phyloP scores from a whole-genome alignment of 176 grass and related monocot genomes.

The Chloris gayana region DNA sequence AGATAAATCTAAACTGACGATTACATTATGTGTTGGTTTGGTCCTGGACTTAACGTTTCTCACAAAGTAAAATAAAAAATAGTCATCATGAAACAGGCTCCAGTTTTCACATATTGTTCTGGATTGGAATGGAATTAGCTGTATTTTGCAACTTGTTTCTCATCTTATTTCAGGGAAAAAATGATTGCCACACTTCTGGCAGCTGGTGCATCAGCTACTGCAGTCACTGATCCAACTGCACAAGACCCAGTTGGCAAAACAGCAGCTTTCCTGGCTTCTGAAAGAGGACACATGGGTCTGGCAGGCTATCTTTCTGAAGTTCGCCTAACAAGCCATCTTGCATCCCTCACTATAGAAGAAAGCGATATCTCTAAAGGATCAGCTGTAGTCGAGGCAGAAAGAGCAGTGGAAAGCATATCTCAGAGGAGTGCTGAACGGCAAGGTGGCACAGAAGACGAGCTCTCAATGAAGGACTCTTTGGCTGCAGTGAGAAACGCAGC shows the following conservation, averaged over 20 bases:
- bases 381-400: slow-evolving; percentile 65
- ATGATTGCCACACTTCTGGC: slow-evolving; percentile 93
- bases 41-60: neutral
- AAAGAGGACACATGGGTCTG: slow-evolving; percentile 74
- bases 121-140: slow-evolving; percentile 24
- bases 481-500: slow-evolving; percentile 94
- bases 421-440: slow-evolving; percentile 55
- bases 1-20: slow-evolving; percentile 11
- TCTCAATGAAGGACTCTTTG: slow-evolving; percentile 89
- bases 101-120: neutral
- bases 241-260: slow-evolving; percentile 94
- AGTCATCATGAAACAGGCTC: slow-evolving; percentile 4
- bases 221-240: slow-evolving; percentile 88
- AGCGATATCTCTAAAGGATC: slow-evolving; percentile 66
- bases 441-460: slow-evolving; percentile 79
- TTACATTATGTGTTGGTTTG: slow-evolving; percentile 19
- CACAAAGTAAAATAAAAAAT: neutral
- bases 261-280: slow-evolving; percentile 90
- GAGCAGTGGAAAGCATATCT: slow-evolving; percentile 70
- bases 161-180: slow-evolving; percentile 70
- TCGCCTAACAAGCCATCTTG: slow-evolving; percentile 79
- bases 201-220: slow-evolving; percentile 71
- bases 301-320: slow-evolving; percentile 92
- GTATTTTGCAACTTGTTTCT: neutral
- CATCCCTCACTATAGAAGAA: slow-evolving; percentile 72